phyloP scores from a whole-genome alignment of 2,329 filamentous ascomycete genomes.

The Aureobasidium melanogenum region DNA sequence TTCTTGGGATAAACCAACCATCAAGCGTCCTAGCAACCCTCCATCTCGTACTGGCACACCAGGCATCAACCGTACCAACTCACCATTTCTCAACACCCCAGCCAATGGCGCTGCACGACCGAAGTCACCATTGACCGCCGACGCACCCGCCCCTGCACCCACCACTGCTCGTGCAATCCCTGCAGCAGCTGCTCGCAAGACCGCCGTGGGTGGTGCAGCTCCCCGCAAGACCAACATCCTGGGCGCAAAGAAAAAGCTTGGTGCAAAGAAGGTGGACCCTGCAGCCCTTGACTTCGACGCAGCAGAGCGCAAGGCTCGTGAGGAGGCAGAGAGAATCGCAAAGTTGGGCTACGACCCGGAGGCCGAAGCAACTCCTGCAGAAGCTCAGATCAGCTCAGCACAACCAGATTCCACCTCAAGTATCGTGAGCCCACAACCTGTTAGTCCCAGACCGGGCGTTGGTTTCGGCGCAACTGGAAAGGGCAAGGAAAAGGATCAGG shows the following conservation, averaged over 20 bases:
- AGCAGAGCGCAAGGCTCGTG: conserved; percentile 92
- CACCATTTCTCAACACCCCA: conserved; percentile 76
- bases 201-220: conserved; percentile 44
- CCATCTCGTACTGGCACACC: conserved; percentile 84
- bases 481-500: conserved; percentile 47
- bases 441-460: conserved; percentile 52
- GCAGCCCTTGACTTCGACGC: conserved; percentile 88
- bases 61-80: conserved; percentile 63
- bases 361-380: conserved; percentile 47
- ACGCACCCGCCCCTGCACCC: conserved; percentile 42
- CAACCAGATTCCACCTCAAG: conserved; percentile 42
- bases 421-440: conserved; percentile 66
- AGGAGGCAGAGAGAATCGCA: conserved; percentile 91
- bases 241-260: conserved; percentile 59
- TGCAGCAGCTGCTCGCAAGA: conserved; percentile 76
- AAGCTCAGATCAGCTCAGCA: conserved; percentile 36
- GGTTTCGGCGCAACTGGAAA: conserved; percentile 54
- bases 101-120: conserved; percentile 59
- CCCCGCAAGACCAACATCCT: conserved; percentile 58
- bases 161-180: conserved; percentile 66
- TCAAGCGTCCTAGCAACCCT: conserved; percentile 92
- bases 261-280: conserved; percentile 64
- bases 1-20: conserved; percentile 95
- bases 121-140: conserved; percentile 64
- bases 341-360: conserved; percentile 94